phyloP scores from a whole-genome alignment of 2,329 filamentous ascomycete species.

The Sclerotinia sclerotiorum region DNA sequence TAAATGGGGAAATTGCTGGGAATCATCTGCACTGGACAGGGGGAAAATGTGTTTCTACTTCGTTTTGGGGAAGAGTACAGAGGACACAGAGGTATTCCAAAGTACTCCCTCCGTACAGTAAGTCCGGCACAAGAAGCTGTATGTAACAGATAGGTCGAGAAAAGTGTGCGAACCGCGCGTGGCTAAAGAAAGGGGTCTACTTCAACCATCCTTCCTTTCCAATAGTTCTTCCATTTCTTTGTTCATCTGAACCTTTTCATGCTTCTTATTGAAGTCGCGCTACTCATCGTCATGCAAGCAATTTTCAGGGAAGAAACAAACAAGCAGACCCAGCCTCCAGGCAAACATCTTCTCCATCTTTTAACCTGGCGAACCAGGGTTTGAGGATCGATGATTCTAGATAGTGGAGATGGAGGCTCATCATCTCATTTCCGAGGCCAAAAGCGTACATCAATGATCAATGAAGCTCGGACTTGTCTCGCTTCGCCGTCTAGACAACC shows the following conservation, averaged over 20 bases:
- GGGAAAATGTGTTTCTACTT: constrained; percentile 7
- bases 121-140: background rate
- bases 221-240: background rate
- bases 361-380: constrained; percentile 1
- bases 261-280: constrained; percentile 3
- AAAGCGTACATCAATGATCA: background rate
- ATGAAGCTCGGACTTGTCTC: constrained; percentile 18
- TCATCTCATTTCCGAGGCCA: constrained; percentile 2
- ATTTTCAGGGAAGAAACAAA: background rate
- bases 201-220: background rate
- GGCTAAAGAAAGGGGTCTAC: constrained; percentile 13
- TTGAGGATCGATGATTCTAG: constrained; percentile 6
- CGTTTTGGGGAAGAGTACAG: background rate
- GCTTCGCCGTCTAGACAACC: constrained; percentile 14
- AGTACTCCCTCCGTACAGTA: background rate
- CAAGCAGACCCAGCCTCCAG: constrained; percentile 18
- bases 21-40: constrained; percentile 21
- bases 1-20: constrained; percentile 6
- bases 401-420: constrained; percentile 16
- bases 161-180: constrained; percentile 5
- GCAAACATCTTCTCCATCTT: constrained; percentile 19
- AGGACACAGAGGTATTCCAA: background rate
- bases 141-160: constrained; percentile 1
- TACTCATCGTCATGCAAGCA: constrained; percentile 14
- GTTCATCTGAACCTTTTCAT: constrained; percentile 12